phyloP scores from a whole-genome alignment of 2,329 filamentous ascomycete genomes.

The Clarireedia monteithiana region DNA sequence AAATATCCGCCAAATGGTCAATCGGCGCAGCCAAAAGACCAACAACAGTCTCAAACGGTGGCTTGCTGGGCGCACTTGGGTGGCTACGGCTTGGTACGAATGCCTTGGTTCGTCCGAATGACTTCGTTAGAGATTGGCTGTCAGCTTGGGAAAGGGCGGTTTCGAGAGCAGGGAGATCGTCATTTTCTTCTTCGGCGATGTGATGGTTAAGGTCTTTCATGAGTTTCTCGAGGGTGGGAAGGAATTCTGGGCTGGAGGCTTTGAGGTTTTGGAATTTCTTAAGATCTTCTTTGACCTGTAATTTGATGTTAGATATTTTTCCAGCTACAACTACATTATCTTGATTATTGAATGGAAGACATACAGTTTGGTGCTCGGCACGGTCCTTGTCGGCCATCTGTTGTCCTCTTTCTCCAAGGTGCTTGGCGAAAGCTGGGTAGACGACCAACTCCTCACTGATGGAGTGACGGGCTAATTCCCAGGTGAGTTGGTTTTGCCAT shows the following conservation, averaged over 20 bases:
- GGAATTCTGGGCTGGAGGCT: constrained; percentile 34
- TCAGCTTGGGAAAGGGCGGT: constrained; percentile 30
- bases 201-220: constrained; percentile 38
- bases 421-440: constrained; percentile 45
- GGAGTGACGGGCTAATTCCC: constrained; percentile 42
- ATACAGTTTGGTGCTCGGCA: constrained; percentile 34
- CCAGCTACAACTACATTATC: not conserved
- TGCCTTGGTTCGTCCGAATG: constrained; percentile 44
- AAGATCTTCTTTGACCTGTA: constrained; percentile 43
- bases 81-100: constrained; percentile 38
- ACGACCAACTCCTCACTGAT: constrained; percentile 43
- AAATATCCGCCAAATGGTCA: constrained; percentile 47
- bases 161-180: constrained; percentile 43
- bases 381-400: constrained; percentile 40
- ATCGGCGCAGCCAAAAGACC: constrained; percentile 48
- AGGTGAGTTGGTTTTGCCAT: constrained; percentile 40
- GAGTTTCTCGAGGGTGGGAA: constrained; percentile 35
- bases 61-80: constrained; percentile 27
- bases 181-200: constrained; percentile 42
- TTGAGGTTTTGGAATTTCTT: constrained; percentile 41
- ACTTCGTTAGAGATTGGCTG: constrained; percentile 33
- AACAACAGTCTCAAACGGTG: constrained; percentile 47
- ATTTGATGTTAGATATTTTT: not conserved
- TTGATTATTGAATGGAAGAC: not conserved
- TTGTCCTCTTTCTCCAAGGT: constrained; percentile 36